Percentiles rank a stretch among this genome's conserved stretches.
Conservation (phyloP, 371 early-diverging fungal species). For the Dichotomocladium elegans region DNA sequence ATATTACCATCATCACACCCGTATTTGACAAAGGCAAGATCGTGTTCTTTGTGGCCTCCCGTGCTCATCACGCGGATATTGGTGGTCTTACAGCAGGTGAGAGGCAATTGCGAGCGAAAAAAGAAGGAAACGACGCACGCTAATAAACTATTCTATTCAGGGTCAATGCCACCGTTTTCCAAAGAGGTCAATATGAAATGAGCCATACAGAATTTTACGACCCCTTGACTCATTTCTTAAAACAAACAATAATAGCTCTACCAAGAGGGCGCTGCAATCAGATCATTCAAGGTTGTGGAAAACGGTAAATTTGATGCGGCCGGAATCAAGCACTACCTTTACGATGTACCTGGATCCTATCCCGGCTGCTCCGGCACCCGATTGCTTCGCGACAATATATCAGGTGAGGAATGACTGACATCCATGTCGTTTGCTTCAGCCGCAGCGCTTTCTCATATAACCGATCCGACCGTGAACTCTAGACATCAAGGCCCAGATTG, state of each 20-base stretch:
- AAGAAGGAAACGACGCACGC: no score
- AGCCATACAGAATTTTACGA: no score
- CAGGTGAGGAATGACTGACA: constrained; percentile 28
- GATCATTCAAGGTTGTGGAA: constrained; percentile 84
- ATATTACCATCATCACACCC: constrained; percentile 96
- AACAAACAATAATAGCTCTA: constrained; percentile 45
- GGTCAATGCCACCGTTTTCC: constrained; percentile 82
- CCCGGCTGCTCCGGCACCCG: constrained; percentile 89
- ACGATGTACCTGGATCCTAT: constrained; percentile 79
- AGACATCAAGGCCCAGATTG: constrained; percentile 93
- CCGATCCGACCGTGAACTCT: no score
- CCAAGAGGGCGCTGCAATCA: constrained; percentile 93
- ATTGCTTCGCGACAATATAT: constrained; percentile 82
- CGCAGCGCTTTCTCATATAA: no score
- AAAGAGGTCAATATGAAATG: constrained; percentile 46
- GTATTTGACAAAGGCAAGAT: constrained; percentile 82
- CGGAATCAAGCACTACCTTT: constrained; percentile 68
- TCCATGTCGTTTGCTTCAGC: neutral
- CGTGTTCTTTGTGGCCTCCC: constrained; percentile 92
- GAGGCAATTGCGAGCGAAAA: no score
- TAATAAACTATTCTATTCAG: no score
- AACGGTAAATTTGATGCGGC: constrained; percentile 76
- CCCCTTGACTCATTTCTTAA: neutral
- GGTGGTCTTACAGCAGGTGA: constrained; percentile 80
- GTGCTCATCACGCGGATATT: constrained; percentile 97